Evolutionary conservation across 2,329 filamentous ascomycete species (phyloP), one percentile per base, ranked within the genome.

Genomic region (Fusarium newnesense): DNA sequence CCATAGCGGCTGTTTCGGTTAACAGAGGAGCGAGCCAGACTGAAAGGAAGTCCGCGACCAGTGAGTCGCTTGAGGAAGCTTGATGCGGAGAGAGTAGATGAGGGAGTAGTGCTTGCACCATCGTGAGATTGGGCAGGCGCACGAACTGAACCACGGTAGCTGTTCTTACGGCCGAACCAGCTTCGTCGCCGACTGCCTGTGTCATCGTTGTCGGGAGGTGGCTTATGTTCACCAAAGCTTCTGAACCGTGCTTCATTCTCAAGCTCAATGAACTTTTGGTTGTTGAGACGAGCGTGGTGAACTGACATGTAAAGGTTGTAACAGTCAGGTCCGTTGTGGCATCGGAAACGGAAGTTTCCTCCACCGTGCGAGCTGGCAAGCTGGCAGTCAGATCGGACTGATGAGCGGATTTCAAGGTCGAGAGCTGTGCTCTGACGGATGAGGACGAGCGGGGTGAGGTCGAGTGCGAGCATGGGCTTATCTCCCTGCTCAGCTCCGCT

Each of bases 341-440:
- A 94, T 46, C 96, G 92, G 88, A 98, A 96, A 86, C 97, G 96
- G 84, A 97, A 94, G 80, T 97, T 96, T 76, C 85, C 87, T 37
- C 87, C 87, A 19, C 91, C 92, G 57, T 92, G 88, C 19, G 78
- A 79, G 84, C 84, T 88, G 67, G 87, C 88, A 64, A 97, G 88
- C 76, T 90, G 89, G 9, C 93, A 95, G 70, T 93, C 87, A 28
- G 87, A 81, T 47, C 93, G 93, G 32, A 95, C 93, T 4, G 94
- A 94, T 11, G 96, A 98, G 56, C 95, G 93, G 73, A 99, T 94
- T 74, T 97, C 96, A 60, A 99, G 94, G 80, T 99, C 96, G 37
- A 99, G 89, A 7, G 93, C 94, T 28, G 95, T 99, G 77, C 95
- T 96, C 78, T 96, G 93, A 71, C 96, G 91, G 69, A 98, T 91